Conservation (phyloP, 139 green algal genomes). For the Closterium sp. region DNA sequence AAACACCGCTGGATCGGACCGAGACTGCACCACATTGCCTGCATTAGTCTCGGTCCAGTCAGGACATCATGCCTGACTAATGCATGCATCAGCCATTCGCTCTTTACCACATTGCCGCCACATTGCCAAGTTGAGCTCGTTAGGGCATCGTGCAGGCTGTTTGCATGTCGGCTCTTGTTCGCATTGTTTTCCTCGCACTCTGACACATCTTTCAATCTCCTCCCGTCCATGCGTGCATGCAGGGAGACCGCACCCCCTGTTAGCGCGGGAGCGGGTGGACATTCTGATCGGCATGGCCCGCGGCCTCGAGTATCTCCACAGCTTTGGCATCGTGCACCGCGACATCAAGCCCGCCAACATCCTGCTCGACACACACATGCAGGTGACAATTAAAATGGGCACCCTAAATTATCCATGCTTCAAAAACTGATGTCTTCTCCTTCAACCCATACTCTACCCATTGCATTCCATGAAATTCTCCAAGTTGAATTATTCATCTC, state of each 20-base stretch:
- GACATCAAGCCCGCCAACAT: not conserved
- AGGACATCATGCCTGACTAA: no score
- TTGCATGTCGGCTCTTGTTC: not conserved
- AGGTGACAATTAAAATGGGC: not conserved
- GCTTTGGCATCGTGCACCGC: not conserved
- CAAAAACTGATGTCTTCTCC: no score
- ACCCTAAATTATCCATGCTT: no score
- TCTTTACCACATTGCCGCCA: no score
- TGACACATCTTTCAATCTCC: not conserved
- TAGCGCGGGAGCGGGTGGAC: not conserved
- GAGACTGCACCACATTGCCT: no score
- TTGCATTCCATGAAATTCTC: no score
- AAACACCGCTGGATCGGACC: no score
- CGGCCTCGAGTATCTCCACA: not conserved
- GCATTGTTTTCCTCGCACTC: not conserved
- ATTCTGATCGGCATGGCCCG: not conserved
- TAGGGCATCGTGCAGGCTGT: not conserved
- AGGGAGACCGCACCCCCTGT: not conserved
- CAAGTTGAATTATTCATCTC: no score
- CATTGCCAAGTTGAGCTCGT: not conserved
- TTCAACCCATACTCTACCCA: no score
- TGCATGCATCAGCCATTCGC: no score
- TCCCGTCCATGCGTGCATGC: not conserved
- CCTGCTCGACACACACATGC: not conserved
- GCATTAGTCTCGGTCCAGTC: no score